Base-by-base conservation (phyloP, 2,329 filamentous ascomycete species). In the Hypoxylon sp. region DNA sequence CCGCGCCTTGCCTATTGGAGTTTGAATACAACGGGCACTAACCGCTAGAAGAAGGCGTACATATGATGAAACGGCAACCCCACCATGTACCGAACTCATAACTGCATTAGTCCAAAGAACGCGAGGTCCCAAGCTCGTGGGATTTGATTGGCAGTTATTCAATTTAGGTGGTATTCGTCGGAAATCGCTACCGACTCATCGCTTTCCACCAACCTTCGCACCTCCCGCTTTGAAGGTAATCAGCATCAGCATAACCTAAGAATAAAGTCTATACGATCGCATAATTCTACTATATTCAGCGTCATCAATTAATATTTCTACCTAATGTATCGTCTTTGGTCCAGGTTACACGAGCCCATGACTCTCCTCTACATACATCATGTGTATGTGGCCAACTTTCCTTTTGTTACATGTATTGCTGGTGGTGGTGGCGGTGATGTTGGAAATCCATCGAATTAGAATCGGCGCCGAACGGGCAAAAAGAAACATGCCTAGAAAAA, bases 31-130 rank as follows among this genome's bases (percentile, higher is more conserved):
- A 57, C 65, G 65, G 68, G 51, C 62, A 68, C 68, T 68, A 70
- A 57, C 68, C 59, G 27, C 52, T 61, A 68, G 11, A 51, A 68
- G 68, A 60, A 70, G 68, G 68, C 59, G 55, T 66, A 59, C 65
- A 61, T 62, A 66, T 54, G 44, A 51, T 70, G 68, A 70, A 70
- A 70, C 68, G 24, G 15, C 35, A 60, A 56, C 65, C 65, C 68
- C 57, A 63, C 61, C 54, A 57, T 17, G 48, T 63, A 59, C 65
- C 62, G 50, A 68, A 48, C 60, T 62, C 55, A 47, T 52, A 44
- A 44, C 37, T 59, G 44, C 51, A 37, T 39, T 59, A 61, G 53
- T 47, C 17, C 8, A 50, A 37, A 50, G 31, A 24, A 35, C 42
- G 46, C 32, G 10, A 55, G 32, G 19, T 44, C 39, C 44, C 19